Evolutionary conservation across 306 rosid genomes (phyloP), one percentile per base, ranked within the genome.

Genomic region (Biancaea sappan): DNA sequence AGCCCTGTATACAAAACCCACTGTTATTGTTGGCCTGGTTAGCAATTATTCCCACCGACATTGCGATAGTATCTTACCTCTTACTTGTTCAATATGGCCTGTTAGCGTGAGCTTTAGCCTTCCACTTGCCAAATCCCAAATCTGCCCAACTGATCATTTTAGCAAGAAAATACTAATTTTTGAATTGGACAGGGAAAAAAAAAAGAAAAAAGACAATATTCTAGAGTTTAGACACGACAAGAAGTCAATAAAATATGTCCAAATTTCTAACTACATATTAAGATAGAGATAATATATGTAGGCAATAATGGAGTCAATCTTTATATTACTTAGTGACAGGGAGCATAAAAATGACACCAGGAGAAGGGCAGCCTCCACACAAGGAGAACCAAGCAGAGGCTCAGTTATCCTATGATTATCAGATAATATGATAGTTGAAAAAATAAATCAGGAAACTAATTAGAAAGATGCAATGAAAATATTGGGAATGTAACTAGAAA

Each of bases 111-210:
- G 97, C 73, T 94, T 91, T 58, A 94, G 83, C 59, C 79, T 87
- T 62, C 97, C 99, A 73, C 84, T 90, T 69, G 87, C 99, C 82
- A 94, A 86, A 80, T 94, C 99, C 99, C 99, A 94, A 80, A 94
- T 90, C 99, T 94, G 84, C 71, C 76, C 47, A 82, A 76, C 73
- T 65, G 84, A 77, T 84, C 52, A 60, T 66, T 43, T 84, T 40
- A 72, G 77, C 63, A 51, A 59, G 38, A 26, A 3, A n/a, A 66
- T 56, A 68, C 53, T 21, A 56, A 66, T 31, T 54, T 82, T 79
- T 57, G 29, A 74, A 59, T 29, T 40, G 66, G 19, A 48, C 60
- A 77, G 46, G 47, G 9, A 50, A 37, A 47, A 25, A 47, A 15
- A 43, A 4, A 32, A 75, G 47, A 12, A 50, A 37, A 47, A 25